Conservation (phyloP, 2,329 filamentous ascomycete genomes). For the Aspergillus glaucus region DNA sequence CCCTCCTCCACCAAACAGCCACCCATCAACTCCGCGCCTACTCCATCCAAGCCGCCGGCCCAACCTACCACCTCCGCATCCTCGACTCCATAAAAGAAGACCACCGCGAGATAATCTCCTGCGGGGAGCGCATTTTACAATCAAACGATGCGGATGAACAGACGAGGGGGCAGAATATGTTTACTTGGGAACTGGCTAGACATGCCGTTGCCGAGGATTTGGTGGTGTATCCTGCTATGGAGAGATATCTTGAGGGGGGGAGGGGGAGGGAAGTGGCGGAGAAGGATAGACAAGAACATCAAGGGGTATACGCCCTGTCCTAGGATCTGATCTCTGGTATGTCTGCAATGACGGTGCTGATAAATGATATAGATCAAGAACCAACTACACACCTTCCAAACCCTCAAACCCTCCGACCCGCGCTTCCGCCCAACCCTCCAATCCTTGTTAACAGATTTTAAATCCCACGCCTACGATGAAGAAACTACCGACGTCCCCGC, state of each 20-base stretch:
- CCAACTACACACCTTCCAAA: constrained; percentile 44
- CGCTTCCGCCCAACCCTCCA: constrained; percentile 39
- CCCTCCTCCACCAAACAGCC: constrained; percentile 4
- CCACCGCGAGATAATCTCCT: constrained; percentile 37
- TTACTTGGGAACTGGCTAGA: constrained; percentile 49
- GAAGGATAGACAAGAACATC: constrained; percentile 46
- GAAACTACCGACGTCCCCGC: constrained; percentile 43
- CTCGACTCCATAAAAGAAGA: constrained; percentile 38
- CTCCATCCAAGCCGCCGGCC: constrained; percentile 2
- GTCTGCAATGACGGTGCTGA: neutral
- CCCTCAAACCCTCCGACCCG: constrained; percentile 29
- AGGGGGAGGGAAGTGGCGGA: constrained; percentile 39
- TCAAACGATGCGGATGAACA: constrained; percentile 39
- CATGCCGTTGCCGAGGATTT: constrained; percentile 49
- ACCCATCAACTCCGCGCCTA: constrained; percentile 9
- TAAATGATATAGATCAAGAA: constrained; percentile 41
- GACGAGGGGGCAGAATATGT: constrained; percentile 45
- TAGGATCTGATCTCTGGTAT: neutral
- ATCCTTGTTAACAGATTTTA: constrained; percentile 35
- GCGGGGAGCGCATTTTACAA: constrained; percentile 40
- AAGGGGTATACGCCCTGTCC: constrained; percentile 9
- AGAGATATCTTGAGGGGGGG: constrained; percentile 43
- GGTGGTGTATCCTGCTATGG: constrained; percentile 50
- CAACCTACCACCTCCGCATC: constrained; percentile 13
- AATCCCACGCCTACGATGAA: constrained; percentile 46